These are phyloP conservation scores for Neolentinus lepideus DNA, from an alignment of 1,284 basidiomycete species.

Conservation along the genomic window DNA sequence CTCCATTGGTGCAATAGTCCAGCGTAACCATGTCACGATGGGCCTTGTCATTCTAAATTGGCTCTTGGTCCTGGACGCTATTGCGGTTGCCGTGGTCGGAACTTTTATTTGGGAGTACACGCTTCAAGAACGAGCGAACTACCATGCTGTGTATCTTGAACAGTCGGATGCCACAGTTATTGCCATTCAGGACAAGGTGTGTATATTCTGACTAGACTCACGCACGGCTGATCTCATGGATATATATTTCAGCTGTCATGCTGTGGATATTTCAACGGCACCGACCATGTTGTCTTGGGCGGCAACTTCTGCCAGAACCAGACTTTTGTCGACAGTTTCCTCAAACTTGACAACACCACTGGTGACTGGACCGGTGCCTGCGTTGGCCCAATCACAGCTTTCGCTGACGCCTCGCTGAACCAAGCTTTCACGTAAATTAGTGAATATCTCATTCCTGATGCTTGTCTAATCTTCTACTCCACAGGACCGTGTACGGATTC, in stretches of 20 bases:
- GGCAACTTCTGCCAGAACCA: constrained; percentile 55
- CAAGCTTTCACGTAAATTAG: constrained; percentile 65
- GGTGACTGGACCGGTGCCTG: constrained; percentile 40
- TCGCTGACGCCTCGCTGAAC: constrained; percentile 68
- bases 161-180: constrained; percentile 41
- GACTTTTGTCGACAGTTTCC: constrained; percentile 36
- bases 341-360: constrained; percentile 32
- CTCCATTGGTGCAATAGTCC: constrained; percentile 64
- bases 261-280: constrained; percentile 75
- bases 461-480: constrained; percentile 1
- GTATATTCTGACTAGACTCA: constrained; percentile 12
- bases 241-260: constrained; percentile 49
- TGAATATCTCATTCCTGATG: constrained; percentile 12
- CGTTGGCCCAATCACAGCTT: constrained; percentile 53
- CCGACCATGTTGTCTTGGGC: constrained; percentile 49
- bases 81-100: constrained; percentile 55
- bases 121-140: constrained; percentile 61
- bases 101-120: constrained; percentile 76
- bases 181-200: constrained; percentile 66
- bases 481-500: constrained; percentile 62
- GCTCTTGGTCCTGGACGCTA: constrained; percentile 52
- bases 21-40: constrained; percentile 58
- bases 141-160: constrained; percentile 46
- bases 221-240: background rate
- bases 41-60: constrained; percentile 72